phyloP scores from a whole-genome alignment of 148 eudicot species.

The Cornus controversa region DNA sequence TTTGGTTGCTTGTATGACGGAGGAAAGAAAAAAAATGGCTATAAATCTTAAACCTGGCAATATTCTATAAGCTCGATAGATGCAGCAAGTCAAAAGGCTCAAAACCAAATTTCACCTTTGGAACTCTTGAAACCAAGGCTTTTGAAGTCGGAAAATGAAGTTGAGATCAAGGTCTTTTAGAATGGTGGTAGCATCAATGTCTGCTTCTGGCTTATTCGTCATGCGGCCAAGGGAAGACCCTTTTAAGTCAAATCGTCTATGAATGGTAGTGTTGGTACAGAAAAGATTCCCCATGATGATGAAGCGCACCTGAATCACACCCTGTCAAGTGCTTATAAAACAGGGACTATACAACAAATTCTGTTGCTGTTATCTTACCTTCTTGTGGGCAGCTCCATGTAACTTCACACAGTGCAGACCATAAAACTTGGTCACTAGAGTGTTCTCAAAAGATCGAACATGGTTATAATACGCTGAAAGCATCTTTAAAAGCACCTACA shows the following conservation, averaged over 20 bases:
- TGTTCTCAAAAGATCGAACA: slow-evolving; percentile 80
- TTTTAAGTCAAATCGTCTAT: slow-evolving; percentile 85
- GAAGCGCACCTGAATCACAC: slow-evolving; percentile 68
- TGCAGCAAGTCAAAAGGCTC: neutral
- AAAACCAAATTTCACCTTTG: slow-evolving; percentile 50
- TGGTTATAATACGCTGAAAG: slow-evolving; percentile 82
- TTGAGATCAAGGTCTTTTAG: slow-evolving; percentile 97
- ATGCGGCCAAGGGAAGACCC: slow-evolving; percentile 96
- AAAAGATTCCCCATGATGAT: slow-evolving; percentile 95
- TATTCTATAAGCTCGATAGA: neutral
- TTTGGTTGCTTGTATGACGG: neutral
- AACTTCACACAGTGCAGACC: slow-evolving; percentile 95
- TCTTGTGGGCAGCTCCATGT: slow-evolving; percentile 77
- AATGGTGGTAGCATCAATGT: slow-evolving; percentile 80
- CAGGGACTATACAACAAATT: neutral
- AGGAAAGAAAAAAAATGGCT: neutral
- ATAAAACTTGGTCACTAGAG: slow-evolving; percentile 75
- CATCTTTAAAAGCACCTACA: slow-evolving; percentile 88
- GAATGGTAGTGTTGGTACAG: slow-evolving; percentile 72
- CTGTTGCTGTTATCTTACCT: slow-evolving; percentile 38
- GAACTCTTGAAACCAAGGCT: slow-evolving; percentile 92
- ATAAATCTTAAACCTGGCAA: neutral
- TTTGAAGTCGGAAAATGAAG: slow-evolving; percentile 76
- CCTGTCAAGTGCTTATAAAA: neutral
- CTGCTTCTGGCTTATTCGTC: slow-evolving; percentile 82